A percentile compares a stretch with the other conserved stretches of the same genome.
These are phyloP conservation scores for Phytophthora nicotianae DNA, from an alignment of 352 stramenopile genomes.

Conservation along the genomic window DNA sequence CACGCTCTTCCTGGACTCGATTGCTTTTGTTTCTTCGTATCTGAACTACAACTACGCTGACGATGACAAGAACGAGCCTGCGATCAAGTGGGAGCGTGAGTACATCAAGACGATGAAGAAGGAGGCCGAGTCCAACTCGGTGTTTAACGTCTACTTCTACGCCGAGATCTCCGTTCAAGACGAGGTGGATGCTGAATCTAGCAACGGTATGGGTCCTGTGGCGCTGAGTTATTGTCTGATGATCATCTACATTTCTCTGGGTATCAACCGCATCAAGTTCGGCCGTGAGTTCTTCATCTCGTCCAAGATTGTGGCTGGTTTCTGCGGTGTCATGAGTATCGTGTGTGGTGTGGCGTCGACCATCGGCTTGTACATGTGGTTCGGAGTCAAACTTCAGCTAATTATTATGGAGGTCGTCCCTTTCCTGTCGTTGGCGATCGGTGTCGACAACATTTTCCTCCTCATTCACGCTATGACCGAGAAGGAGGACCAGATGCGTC, in stretches of 20 bases:
- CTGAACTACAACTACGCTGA: slow-evolving; percentile 75
- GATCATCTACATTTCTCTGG: slow-evolving; percentile 71
- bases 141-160: slow-evolving; percentile 65
- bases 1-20: slow-evolving; percentile 50
- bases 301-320: slow-evolving; percentile 62
- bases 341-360: slow-evolving; percentile 60
- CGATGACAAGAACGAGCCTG: slow-evolving; percentile 44
- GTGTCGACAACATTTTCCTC: slow-evolving; percentile 77
- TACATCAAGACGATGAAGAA: slow-evolving; percentile 62
- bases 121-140: slow-evolving; percentile 41
- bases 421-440: slow-evolving; percentile 70
- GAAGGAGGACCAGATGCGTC: slow-evolving; percentile 46
- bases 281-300: slow-evolving; percentile 53
- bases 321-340: slow-evolving; percentile 64
- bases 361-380: slow-evolving; percentile 70
- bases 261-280: slow-evolving; percentile 68
- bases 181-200: slow-evolving; percentile 61
- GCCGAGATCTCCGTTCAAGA: slow-evolving; percentile 67
- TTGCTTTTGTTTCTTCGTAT: slow-evolving; percentile 55
- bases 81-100: slow-evolving; percentile 62
- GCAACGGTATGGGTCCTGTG: slow-evolving; percentile 55
- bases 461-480: slow-evolving; percentile 62
- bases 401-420: slow-evolving; percentile 79
- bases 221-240: slow-evolving; percentile 63
- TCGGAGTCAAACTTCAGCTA: slow-evolving; percentile 62